phyloP scores from a whole-genome alignment of 805 yeast genomes.

The Kuraishia borneana region DNA sequence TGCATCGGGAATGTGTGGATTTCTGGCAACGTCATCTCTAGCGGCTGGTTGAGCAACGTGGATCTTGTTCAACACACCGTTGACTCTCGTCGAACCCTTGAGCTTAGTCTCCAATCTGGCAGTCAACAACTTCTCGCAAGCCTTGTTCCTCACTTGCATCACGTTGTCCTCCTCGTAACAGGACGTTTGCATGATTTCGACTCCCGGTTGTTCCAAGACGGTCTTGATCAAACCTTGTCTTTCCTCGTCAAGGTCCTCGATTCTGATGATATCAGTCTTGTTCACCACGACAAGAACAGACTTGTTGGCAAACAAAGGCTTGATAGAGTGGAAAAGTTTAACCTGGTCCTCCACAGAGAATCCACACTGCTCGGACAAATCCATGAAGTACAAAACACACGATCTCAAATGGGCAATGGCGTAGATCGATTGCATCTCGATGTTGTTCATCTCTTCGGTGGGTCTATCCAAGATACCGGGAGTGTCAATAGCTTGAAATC shows the following conservation, averaged over 20 bases:
- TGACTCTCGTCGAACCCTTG: constrained; percentile 84
- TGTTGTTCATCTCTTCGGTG: constrained; percentile 98
- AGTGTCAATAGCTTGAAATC: constrained; percentile 98
- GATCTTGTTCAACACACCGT: constrained; percentile 84
- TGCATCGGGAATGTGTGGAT: constrained; percentile 75
- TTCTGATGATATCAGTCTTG: constrained; percentile 82
- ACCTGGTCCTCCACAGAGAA: constrained; percentile 96
- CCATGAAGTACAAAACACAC: constrained; percentile 96
- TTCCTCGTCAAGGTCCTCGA: constrained; percentile 73
- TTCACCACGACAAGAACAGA: constrained; percentile 92
- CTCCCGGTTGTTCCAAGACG: constrained; percentile 59
- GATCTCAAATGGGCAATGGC: constrained; percentile 98
- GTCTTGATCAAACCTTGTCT: constrained; percentile 62
- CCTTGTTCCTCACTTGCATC: constrained; percentile 92
- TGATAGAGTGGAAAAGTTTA: constrained; percentile 90
- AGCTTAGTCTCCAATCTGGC: constrained; percentile 94
- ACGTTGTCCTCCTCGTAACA: constrained; percentile 92
- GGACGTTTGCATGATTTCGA: constrained; percentile 86
- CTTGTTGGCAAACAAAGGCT: constrained; percentile 95
- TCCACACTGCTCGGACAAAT: constrained; percentile 98
- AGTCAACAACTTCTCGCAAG: constrained; percentile 92
- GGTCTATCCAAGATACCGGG: constrained; percentile 99
- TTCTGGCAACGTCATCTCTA: constrained; percentile 78
- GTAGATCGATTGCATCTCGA: constrained; percentile 98
- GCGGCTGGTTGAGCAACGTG: constrained; percentile 87